A percentile compares a stretch with the other conserved stretches of the same genome.
phyloP scores from a whole-genome alignment of 352 stramenopile species.

The Pythium volutum region DNA sequence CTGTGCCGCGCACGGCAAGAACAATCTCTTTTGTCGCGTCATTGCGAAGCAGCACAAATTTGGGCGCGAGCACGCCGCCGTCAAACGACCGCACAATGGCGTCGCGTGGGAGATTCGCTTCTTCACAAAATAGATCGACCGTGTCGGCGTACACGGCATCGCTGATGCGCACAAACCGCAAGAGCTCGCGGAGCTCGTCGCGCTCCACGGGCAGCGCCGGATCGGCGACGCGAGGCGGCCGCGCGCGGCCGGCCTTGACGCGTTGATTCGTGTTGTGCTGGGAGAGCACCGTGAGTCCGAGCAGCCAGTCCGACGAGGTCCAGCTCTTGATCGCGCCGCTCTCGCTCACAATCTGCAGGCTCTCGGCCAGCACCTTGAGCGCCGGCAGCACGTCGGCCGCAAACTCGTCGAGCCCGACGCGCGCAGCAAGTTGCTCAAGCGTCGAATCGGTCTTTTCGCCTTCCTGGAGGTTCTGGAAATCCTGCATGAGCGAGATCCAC shows the following conservation, averaged over 20 bases:
- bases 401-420: constrained; percentile 33
- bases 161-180: constrained; percentile 58
- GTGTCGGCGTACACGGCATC: constrained; percentile 71
- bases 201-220: not conserved
- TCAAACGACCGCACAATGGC: constrained; percentile 47
- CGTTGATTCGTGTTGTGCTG: constrained; percentile 61
- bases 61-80: constrained; percentile 77
- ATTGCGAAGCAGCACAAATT: constrained; percentile 66
- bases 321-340: constrained; percentile 63
- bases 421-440: constrained; percentile 14
- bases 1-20: constrained; percentile 42
- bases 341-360: constrained; percentile 51
- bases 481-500: constrained; percentile 14
- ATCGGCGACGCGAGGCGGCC: constrained; percentile 12
- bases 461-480: not conserved
- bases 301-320: constrained; percentile 77
- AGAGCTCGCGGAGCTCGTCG: constrained; percentile 22
- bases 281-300: constrained; percentile 72
- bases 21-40: constrained; percentile 45
- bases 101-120: constrained; percentile 39
- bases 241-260: constrained; percentile 4
- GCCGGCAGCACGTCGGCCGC: constrained; percentile 63
- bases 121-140: constrained; percentile 43
- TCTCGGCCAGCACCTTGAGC: constrained; percentile 75
- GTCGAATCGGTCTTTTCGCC: not conserved